A percentile compares a stretch with the other conserved stretches of the same genome.
These are phyloP conservation scores for Shiraia sp. DNA, from an alignment of 2,329 filamentous ascomycete genomes.

Conservation along the genomic window DNA sequence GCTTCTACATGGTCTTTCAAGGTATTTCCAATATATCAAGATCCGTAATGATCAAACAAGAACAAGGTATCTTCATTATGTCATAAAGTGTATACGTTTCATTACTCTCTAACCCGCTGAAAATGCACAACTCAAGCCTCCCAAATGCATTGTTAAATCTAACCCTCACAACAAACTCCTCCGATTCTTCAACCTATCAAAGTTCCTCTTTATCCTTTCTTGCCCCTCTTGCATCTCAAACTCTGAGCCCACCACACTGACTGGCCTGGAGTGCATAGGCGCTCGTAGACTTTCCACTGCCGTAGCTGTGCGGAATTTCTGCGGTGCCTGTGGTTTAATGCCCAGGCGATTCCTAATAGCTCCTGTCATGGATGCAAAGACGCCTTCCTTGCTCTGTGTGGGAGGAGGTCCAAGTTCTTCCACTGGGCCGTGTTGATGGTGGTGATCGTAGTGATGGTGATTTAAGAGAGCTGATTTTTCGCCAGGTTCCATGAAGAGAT, in stretches of 20 bases:
- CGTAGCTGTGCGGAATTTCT: conserved; percentile 11
- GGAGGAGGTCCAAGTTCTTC: conserved; percentile 2
- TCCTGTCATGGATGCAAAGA: conserved; percentile 6
- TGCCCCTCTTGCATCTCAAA: conserved; percentile 42
- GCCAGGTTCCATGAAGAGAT: conserved; percentile 57
- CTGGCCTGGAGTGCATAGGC: conserved; percentile 22
- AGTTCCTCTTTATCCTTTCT: conserved; percentile 38
- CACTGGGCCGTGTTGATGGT: conserved; percentile 5
- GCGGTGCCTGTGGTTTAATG: conserved; percentile 10
- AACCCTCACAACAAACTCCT: conserved; percentile 41
- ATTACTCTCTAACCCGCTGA: too few relatives aligned
- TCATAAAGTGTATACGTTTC: too few relatives aligned
- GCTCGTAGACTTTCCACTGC: too few relatives aligned
- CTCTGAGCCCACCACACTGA: conserved; percentile 25
- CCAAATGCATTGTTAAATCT: too few relatives aligned
- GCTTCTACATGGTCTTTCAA: too few relatives aligned
- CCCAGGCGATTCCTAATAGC: conserved; percentile 14
- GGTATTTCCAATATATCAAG: too few relatives aligned
- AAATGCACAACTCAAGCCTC: too few relatives aligned
- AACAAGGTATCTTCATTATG: too few relatives aligned
- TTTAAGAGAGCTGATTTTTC: conserved; percentile 30
- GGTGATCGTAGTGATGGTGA: conserved; percentile 11
- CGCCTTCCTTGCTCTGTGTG: neutral
- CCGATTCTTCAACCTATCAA: conserved; percentile 42
- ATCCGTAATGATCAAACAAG: too few relatives aligned